Conservation (phyloP, 2,329 filamentous ascomycete genomes). For the Aspergillus arachidicola region DNA sequence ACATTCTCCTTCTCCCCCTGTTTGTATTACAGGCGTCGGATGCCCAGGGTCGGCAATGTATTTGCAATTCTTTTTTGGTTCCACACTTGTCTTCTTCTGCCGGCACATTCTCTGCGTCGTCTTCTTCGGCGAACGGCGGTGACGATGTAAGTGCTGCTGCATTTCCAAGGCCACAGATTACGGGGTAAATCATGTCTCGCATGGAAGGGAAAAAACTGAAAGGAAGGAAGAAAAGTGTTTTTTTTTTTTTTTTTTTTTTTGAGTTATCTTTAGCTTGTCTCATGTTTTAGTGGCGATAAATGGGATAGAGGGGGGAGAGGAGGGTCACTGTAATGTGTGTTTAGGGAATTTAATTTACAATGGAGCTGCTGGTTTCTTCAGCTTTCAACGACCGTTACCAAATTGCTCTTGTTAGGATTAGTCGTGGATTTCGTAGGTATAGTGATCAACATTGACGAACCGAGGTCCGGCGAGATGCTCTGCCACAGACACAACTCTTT, state of each 20-base stretch:
- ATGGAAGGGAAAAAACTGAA: neutral
- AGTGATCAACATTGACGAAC: neutral
- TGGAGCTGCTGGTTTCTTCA: constrained; percentile 1
- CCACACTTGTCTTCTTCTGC: constrained; percentile 26
- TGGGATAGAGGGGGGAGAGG: neutral
- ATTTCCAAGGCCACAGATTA: neutral
- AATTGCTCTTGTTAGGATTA: neutral
- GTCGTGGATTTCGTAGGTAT: no score
- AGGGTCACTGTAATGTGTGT: constrained; percentile 10
- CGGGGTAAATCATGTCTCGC: neutral
- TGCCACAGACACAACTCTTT: neutral
- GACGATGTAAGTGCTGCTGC: neutral
- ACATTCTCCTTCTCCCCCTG: constrained; percentile 28
- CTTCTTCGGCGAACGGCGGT: neutral
- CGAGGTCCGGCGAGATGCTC: constrained; percentile 1
- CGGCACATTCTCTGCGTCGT: neutral
- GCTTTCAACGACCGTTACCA: neutral
- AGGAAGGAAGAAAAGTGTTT: neutral
- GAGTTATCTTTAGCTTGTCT: constrained; percentile 3
- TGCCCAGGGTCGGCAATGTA: constrained; percentile 27
- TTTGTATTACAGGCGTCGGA: constrained; percentile 31
- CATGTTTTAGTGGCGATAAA: constrained; percentile 3
- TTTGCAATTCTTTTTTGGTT: constrained; percentile 26
- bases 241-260: neutral
- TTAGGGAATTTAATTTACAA: constrained; percentile 10